Conservation (phyloP, 805 yeast species). For the Schizosaccharomyces lindneri region DNA sequence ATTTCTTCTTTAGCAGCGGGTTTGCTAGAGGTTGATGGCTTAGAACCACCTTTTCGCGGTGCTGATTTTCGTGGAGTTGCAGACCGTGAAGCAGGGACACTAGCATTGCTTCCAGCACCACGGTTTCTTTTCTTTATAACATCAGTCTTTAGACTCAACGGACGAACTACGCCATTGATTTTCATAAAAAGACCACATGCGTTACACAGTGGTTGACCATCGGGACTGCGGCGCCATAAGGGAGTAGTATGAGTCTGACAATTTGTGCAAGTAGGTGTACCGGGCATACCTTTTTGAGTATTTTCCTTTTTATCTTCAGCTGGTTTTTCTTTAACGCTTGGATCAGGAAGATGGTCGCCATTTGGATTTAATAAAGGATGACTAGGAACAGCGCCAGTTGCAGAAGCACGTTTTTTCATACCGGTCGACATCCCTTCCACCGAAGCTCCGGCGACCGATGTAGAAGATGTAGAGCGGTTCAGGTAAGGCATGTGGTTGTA, state of each 20-base stretch:
- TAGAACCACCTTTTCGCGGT: neutral
- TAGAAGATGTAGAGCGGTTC: neutral
- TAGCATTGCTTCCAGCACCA: constrained; percentile 11
- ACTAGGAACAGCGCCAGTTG: neutral
- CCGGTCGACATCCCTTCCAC: neutral
- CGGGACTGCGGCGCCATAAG: constrained; percentile 78
- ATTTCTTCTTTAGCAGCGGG: neutral
- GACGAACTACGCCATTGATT: constrained; percentile 85
- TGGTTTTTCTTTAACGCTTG: neutral
- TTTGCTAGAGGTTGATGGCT: neutral
- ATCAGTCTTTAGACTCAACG: constrained; percentile 71
- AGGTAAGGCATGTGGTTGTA: neutral
- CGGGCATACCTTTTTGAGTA: neutral
- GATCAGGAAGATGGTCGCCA: neutral
- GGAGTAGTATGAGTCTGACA: constrained; percentile 88
- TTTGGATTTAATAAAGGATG: neutral
- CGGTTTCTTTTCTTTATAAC: constrained; percentile 81
- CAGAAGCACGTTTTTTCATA: neutral
- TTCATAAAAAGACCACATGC: constrained; percentile 89
- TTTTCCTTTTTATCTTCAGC: neutral
- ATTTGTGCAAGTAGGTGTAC: constrained; percentile 19
- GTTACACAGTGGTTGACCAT: constrained; percentile 79
- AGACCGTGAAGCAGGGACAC: too few relatives aligned
- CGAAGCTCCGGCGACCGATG: neutral
- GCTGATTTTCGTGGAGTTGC: neutral